phyloP scores from a whole-genome alignment of 805 yeast species.

The Yamadazyma endophytica region DNA sequence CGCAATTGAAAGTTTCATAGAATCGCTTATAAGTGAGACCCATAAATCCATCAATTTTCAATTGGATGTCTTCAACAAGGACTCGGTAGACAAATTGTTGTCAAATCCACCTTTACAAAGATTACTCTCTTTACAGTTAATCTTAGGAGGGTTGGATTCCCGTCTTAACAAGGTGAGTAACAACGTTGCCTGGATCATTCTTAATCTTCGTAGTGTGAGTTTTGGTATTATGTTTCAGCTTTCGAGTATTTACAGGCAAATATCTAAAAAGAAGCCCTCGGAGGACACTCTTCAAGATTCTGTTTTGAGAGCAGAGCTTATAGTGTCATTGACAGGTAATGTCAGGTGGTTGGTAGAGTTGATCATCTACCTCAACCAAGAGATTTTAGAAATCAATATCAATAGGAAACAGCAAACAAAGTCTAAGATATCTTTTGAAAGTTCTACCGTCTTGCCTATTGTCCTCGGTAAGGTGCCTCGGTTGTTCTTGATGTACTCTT shows the following conservation, averaged over 20 bases:
- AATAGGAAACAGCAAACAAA: constrained; percentile 15
- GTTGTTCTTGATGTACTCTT: constrained; percentile 59
- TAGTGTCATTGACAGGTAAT: constrained; percentile 64
- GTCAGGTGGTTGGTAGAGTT: constrained; percentile 85
- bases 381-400: constrained; percentile 47
- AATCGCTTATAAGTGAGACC: constrained; percentile 54
- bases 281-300: constrained; percentile 53
- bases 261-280: constrained; percentile 52
- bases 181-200: constrained; percentile 59
- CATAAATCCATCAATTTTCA: constrained; percentile 74
- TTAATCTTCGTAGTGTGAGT: constrained; percentile 67
- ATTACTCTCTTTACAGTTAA: constrained; percentile 63
- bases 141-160: constrained; percentile 45
- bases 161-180: constrained; percentile 27
- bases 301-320: constrained; percentile 56
- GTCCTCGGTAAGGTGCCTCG: constrained; percentile 68
- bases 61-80: constrained; percentile 60
- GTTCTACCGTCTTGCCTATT: constrained; percentile 52
- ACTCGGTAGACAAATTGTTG: constrained; percentile 69
- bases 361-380: constrained; percentile 68
- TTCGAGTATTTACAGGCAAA: constrained; percentile 61
- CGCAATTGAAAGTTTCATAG: constrained; percentile 25
- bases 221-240: constrained; percentile 64
- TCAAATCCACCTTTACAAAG: constrained; percentile 77
- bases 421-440: constrained; percentile 20